Base-by-base conservation (phyloP, 2,329 filamentous ascomycete genomes). In the Fusarium secorum region DNA sequence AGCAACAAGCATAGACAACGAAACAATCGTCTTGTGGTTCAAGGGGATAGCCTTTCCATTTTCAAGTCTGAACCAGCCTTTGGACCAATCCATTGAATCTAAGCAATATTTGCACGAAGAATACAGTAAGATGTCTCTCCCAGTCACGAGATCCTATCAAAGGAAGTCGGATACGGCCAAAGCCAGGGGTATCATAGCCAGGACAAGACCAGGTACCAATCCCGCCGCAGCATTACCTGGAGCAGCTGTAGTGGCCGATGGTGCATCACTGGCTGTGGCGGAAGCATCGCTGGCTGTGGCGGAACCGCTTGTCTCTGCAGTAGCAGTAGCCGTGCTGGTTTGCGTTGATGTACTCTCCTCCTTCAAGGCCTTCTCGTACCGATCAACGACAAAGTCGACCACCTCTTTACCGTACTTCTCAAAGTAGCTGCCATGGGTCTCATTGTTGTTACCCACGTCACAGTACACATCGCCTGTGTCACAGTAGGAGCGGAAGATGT, bases 401-500 rank as follows among this genome's bases (percentile, higher is more conserved):
- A 80, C 76, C 4, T 81, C 74, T 22, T 74, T 67, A 44, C 77
- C 78, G 71, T 83, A 83, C 32, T 71, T 77, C 20, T 49, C 28
- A 17, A 83, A 70, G 69, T 85, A 85, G 28, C 65, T 60, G 24
- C 77, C 75, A 67, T 83, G 82, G 4, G 80, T 78, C 6, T 60
- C 59, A 4, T 39, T 60, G 42, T 75, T 70, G 7, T 68, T 36
- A 39, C 82, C 83, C 11, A 42, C 6, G 71, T 80, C 81, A 71
- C 82, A 83, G 75, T 81, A 84, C 20, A 75, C 63, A 64, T 85
- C 83, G 51, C 81, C 81, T 1, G 68, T 78, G 74, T 84, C 82
- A 74, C 82, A 84, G 74, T 79, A 84, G 7, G 82, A 82, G 46
- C 78, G 74, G 46, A 84, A 71, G 36, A 79, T 78, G 70, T 77